These are phyloP conservation scores for Scedosporium dehoogii DNA, from an alignment of 2,329 filamentous ascomycete genomes.

Conservation along the genomic window DNA sequence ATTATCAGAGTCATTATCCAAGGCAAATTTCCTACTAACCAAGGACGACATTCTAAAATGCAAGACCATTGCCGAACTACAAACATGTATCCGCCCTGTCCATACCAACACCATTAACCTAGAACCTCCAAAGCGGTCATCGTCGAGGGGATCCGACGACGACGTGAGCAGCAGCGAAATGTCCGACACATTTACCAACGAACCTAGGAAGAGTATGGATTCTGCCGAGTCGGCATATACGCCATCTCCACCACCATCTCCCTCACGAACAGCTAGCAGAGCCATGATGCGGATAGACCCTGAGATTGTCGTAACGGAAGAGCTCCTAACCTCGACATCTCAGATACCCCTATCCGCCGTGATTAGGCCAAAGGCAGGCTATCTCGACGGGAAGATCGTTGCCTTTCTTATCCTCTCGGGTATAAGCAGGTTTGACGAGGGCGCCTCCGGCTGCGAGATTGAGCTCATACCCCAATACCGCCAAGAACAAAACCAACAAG, in stretches of 20 bases:
- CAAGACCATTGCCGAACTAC: conserved; percentile 33
- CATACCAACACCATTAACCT: not conserved
- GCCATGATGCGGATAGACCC: not conserved
- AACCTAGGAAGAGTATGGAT: conserved; percentile 9
- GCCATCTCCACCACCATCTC: not conserved
- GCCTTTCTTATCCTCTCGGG: conserved; percentile 31
- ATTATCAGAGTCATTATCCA: conserved; percentile 23
- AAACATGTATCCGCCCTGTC: conserved; percentile 26
- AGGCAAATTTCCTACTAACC: conserved; percentile 23
- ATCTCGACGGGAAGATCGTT: conserved; percentile 38
- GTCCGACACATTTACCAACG: conserved; percentile 13
- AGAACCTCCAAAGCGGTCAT: conserved; percentile 4
- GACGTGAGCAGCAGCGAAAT: conserved; percentile 9
- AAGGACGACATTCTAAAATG: conserved; percentile 31
- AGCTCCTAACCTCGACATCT: conserved; percentile 27
- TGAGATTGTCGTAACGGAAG: conserved; percentile 17
- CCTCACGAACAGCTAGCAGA: not conserved
- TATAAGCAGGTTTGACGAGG: conserved; percentile 10
- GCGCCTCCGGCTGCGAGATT: conserved; percentile 15
- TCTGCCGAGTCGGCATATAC: not conserved
- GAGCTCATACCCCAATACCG: conserved; percentile 25
- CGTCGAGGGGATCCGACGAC: conserved; percentile 2
- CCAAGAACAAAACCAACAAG: conserved; percentile 28
- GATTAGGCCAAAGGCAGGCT: conserved; percentile 36
- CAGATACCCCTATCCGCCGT: conserved; percentile 31